phyloP scores from a whole-genome alignment of 2,329 filamentous ascomycete genomes.

The Paramyrothecium roridum region DNA sequence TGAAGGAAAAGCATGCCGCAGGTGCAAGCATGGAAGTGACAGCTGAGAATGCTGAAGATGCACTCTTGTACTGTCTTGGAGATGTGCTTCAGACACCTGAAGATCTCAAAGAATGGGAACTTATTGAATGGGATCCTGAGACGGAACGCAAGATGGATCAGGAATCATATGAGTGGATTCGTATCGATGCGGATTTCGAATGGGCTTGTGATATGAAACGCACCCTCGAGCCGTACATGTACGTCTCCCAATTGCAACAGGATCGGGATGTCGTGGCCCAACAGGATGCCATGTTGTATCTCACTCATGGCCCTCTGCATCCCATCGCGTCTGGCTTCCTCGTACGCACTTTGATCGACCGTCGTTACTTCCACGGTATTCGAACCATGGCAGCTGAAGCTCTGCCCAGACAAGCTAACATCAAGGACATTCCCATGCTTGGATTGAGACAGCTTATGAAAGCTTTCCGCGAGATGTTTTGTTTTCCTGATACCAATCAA shows the following conservation, averaged over 20 bases:
- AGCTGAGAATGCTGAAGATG: slow-evolving; percentile 66
- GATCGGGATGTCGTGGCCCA: slow-evolving; percentile 95
- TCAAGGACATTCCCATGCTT: slow-evolving; percentile 65
- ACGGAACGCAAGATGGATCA: slow-evolving; percentile 90
- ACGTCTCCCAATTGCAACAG: slow-evolving; percentile 93
- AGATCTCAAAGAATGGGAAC: slow-evolving; percentile 77
- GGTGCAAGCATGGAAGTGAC: slow-evolving; percentile 59
- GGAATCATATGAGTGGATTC: slow-evolving; percentile 98
- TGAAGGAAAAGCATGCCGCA: slow-evolving; percentile 67
- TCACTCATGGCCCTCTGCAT: slow-evolving; percentile 65
- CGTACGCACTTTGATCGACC: slow-evolving; percentile 84
- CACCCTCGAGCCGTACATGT: slow-evolving; percentile 94
- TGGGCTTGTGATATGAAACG: slow-evolving; percentile 86
- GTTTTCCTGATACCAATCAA: slow-evolving; percentile 72
- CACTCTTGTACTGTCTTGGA: slow-evolving; percentile 85
- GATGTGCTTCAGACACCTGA: slow-evolving; percentile 83
- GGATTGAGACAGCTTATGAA: slow-evolving; percentile 82
- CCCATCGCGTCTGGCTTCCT: slow-evolving; percentile 86
- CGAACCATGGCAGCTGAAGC: slow-evolving; percentile 79
- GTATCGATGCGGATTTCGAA: slow-evolving; percentile 96
- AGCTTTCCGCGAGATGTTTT: slow-evolving; percentile 86
- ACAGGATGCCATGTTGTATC: slow-evolving; percentile 72
- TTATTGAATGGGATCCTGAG: slow-evolving; percentile 86
- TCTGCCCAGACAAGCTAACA: slow-evolving; percentile 71
- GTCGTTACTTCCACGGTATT: slow-evolving; percentile 90